These are phyloP conservation scores for Leucocoprinus sp. DNA, from an alignment of 768 basidiomycete genomes.

Conservation along the genomic window DNA sequence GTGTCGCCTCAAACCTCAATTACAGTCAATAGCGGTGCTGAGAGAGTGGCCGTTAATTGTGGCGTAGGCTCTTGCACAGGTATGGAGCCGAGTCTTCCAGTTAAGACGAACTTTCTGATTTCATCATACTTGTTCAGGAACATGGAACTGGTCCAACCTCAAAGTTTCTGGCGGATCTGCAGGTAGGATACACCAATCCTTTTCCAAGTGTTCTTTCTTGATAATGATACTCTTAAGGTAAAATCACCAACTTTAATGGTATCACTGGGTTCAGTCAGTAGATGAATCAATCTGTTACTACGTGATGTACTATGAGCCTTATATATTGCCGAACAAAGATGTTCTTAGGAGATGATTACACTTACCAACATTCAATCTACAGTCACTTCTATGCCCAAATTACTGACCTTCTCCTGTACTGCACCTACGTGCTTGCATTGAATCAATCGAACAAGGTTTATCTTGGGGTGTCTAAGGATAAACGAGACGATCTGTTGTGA, in stretches of 20 bases:
- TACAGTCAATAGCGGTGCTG: conserved; percentile 32
- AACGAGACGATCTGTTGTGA: background rate
- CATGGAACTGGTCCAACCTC: conserved; percentile 20
- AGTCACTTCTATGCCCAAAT: background rate
- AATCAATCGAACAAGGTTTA: background rate
- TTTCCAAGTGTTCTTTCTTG: too few species aligned
- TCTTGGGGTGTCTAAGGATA: background rate
- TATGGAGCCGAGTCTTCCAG: conserved; percentile 15
- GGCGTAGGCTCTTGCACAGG: conserved; percentile 43
- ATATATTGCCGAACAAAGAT: background rate
- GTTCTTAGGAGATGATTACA: background rate
- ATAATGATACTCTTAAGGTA: conserved; percentile 5
- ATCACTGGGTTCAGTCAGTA: conserved; percentile 11
- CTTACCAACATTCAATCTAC: background rate
- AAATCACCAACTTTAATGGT: conserved; percentile 10
- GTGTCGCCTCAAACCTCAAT: conserved; percentile 31
- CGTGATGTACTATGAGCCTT: background rate
- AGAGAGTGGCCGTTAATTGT: conserved; percentile 47
- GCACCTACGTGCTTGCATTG: background rate
- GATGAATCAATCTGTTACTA: background rate
- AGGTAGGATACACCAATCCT: conserved; percentile 12
- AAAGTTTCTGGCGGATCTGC: conserved; percentile 17
- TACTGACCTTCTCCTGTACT: background rate
- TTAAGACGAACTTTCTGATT: background rate
- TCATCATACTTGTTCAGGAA: conserved; percentile 10